Base-by-base conservation (phyloP, 352 stramenopile species). In the Aphanomyces cochlioides region DNA sequence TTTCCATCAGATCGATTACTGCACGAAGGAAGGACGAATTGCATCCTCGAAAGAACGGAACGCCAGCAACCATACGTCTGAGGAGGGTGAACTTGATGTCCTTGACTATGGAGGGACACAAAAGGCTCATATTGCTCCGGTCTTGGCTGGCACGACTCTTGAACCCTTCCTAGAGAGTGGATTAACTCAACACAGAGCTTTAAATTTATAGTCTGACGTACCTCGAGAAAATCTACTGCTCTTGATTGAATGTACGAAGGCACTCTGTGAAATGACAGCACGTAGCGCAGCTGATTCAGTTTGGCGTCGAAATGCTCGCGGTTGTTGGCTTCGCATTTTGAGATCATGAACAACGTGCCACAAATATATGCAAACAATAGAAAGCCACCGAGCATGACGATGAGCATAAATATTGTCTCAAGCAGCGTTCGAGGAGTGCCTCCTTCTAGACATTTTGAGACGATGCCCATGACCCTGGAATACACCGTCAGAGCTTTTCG, bases 321-420 rank as follows among this genome's bases (percentile, higher is more conserved):
- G 39, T 84, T 78, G n/a, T 78, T 79, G 41, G 70, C 73, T 74
- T 88, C 83, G 56, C 83, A 90, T 57, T 90, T 90, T 41, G 81
- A 89, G 2, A 90, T 69, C 47, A 87, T 76, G 66, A 90, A 90
- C 43, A 90, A 87, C 17, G 83, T 89, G n/a, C 81, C 81, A 38
- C 79, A 89, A 0, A 90, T 56, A 37, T 84, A 81, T 64, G 80
- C 88, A 56, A 90, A 90, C 17, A 90, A 61, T 10, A 77, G 79
- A 72, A 90, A 89, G 1, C 83, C 81, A 37, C 79, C 81, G 10
- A 90, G 64, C n/a, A 73, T 73, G 28, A 88, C 79, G 5, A 76
- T 57, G 43, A 87, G 85, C 4, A 79, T 89, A 43, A 89, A 90
- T 21, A 76, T 75, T 47, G 88, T 89, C 56, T 88, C 75, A 0